phyloP scores from a whole-genome alignment of 441 rosid species.

The Flueggea neowawraea region DNA sequence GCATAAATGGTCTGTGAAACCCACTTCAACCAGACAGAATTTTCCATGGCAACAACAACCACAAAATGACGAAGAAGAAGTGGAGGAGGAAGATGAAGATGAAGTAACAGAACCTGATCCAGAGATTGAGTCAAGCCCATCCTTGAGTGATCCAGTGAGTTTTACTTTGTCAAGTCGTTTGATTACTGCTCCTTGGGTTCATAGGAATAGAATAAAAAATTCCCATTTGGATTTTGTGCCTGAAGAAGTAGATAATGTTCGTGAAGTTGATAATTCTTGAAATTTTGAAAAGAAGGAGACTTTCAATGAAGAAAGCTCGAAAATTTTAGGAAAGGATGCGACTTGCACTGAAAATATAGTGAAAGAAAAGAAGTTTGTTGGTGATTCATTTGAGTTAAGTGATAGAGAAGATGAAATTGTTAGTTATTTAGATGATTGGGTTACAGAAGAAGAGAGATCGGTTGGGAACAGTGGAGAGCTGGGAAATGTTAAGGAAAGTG shows the following conservation, averaged over 20 bases:
- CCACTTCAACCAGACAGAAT: slow-evolving; percentile 40
- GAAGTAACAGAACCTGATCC: slow-evolving; percentile 19
- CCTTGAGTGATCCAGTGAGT: slow-evolving; percentile 29
- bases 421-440: not conserved
- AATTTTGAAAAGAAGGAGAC: not conserved
- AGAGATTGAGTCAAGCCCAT: slow-evolving; percentile 11
- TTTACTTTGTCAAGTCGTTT: slow-evolving; percentile 27
- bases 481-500: slow-evolving; percentile 11
- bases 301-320: not conserved
- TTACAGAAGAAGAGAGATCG: slow-evolving; percentile 8
- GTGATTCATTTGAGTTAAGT: slow-evolving; percentile 3
- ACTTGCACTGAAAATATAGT: slow-evolving; percentile 4
- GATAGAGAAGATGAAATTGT: not conserved
- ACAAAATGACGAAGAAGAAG: slow-evolving; percentile 15
- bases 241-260: slow-evolving; percentile 3
- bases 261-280: slow-evolving; percentile 6
- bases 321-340: slow-evolving; percentile 6
- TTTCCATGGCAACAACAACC: slow-evolving; percentile 59
- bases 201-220: slow-evolving; percentile 25
- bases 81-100: slow-evolving; percentile 10
- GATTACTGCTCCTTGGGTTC: slow-evolving; percentile 64
- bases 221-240: slow-evolving; percentile 16
- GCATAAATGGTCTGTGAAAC: slow-evolving; percentile 66
- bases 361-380: slow-evolving; percentile 13
- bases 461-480: not conserved